Base-by-base conservation (phyloP, 2,329 filamentous ascomycete species). In the Colletotrichum endophyticum region DNA sequence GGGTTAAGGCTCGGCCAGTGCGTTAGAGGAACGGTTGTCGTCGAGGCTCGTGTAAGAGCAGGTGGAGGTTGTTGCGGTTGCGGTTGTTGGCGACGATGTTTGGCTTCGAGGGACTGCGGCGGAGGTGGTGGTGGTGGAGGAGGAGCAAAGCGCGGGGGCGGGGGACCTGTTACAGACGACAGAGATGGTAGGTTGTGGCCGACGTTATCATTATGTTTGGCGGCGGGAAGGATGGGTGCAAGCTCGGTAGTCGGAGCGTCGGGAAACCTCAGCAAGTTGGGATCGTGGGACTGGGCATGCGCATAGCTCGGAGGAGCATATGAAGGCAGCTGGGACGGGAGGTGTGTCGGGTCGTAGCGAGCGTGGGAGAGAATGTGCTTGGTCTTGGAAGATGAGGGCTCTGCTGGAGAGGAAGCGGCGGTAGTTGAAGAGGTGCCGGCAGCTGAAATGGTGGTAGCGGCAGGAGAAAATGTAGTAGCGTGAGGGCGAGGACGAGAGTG, bases 1-100 rank as follows among this genome's bases (percentile, higher is more conserved):
- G 88, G 88, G 73, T 90, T 90, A 66, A 89, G 81, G 75, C 86
- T 87, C 27, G 88, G 87, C 89, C 89, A 91, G 76, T 86, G 84
- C 30, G 80, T 81, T 28, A 81, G 62, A 70, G 82, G 75, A 53
- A 82, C 75, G 39, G 83, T 81, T 9, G 82, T 79, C 57, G 78
- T 79, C 64, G 66, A 59, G 36, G 75, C 39, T 61, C 66, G 72
- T 9, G 66, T 36, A 22, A 75, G 80, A 81, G 12, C 81, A 78
- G 57, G 82, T 74, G 34, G 75, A 49, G 57, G 69, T 39, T 34
- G 34, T 69, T 57, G 44, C 44, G 53, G 57, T 19, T 70, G 63
- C 15, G 27, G 69, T 64, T 57, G 67, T 27, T 66, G 61, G 22
- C 70, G 80, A 11, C 78, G 77, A 8, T 75, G 64, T 61, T 34